Base-by-base conservation (phyloP, 768 basidiomycete genomes). In the Coprinopsis marcescibilis region DNA sequence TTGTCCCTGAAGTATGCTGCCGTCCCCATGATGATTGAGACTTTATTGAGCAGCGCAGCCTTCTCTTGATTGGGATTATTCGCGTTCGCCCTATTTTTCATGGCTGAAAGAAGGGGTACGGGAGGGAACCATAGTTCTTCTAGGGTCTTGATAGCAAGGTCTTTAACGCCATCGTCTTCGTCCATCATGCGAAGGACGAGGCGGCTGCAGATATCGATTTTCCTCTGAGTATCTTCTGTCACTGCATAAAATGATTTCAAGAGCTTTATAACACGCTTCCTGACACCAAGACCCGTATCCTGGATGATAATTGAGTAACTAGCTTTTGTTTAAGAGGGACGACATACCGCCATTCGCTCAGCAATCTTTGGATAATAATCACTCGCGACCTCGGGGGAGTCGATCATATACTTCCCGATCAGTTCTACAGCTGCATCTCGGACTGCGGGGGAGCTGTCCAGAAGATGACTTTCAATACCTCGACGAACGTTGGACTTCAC, bases 381-480 rank as follows among this genome's bases (percentile, higher is more conserved):
- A 3, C 78, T 78, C 0, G 89, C 90, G n/a, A 98, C 82, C 46
- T 83, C 82, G 0, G 91, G 89, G 0, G 85, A 83, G 51, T 91
- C 85, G 27, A 93, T 80, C 72, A 98, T 84, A 57, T 98, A 95
- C 67, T 92, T 95, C n/a, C 96, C 96, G 48, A 98, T 89, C 48
- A 99, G 69, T 59, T 98, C 96, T 12, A 99, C 89, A 4, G 95
- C 93, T 3, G 93, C 92, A 60, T 99, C 96, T 10, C 96, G 87
- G 5, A 99, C 96, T 14, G 89, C 87, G 1, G 96, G 85, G 1
- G 96, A 98, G 52, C 77, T 85, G 55, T 99, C 96, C 2, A 88
- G 70, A 12, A 99, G 75, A 58, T 96, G 90, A 27, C 80, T 82
- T 63, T 97, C 92, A 53, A 99, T 90, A 2, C 89, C 82, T 38